phyloP scores from a whole-genome alignment of 192 early-diverging fungal species.

The Lobosporangium transversale region DNA sequence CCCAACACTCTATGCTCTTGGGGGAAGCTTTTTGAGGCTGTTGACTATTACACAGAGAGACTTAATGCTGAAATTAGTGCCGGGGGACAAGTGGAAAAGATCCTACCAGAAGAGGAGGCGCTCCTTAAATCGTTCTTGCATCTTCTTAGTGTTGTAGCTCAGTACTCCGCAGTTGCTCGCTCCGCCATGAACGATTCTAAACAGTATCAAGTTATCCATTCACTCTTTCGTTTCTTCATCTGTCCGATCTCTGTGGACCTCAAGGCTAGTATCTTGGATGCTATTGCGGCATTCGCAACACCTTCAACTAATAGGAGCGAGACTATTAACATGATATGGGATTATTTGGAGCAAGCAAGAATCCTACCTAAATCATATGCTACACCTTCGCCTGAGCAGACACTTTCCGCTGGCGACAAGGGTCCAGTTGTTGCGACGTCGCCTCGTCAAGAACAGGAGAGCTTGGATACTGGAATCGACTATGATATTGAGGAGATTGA shows the following conservation, averaged over 20 bases:
- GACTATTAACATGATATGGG: constrained; percentile 81
- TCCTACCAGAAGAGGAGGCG: constrained; percentile 77
- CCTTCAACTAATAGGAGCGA: constrained; percentile 58
- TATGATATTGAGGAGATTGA: constrained; percentile 89
- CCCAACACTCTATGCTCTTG: constrained; percentile 75
- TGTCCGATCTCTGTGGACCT: constrained; percentile 79
- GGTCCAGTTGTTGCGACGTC: constrained; percentile 1
- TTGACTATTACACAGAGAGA: constrained; percentile 71
- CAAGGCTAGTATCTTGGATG: constrained; percentile 82
- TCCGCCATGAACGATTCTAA: constrained; percentile 73
- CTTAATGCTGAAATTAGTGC: constrained; percentile 57
- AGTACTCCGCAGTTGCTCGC: constrained; percentile 78
- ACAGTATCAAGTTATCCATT: constrained; percentile 71
- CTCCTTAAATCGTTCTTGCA: constrained; percentile 81
- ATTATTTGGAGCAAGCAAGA: constrained; percentile 73
- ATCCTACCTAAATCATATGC: constrained; percentile 38
- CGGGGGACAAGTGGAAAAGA: constrained; percentile 55
- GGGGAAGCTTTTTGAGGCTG: constrained; percentile 79
- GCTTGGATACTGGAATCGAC: constrained; percentile 62
- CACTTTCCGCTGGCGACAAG: constrained; percentile 27
- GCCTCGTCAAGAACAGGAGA: constrained; percentile 18
- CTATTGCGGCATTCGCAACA: constrained; percentile 85
- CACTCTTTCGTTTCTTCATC: constrained; percentile 84
- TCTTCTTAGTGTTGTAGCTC: constrained; percentile 79
- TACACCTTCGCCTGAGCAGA: constrained; percentile 43